Percentiles rank a stretch among this genome's conserved stretches.
Evolutionary conservation across 352 stramenopile species (phyloP).

Genomic region (Phytophthora boehmeriae): DNA sequence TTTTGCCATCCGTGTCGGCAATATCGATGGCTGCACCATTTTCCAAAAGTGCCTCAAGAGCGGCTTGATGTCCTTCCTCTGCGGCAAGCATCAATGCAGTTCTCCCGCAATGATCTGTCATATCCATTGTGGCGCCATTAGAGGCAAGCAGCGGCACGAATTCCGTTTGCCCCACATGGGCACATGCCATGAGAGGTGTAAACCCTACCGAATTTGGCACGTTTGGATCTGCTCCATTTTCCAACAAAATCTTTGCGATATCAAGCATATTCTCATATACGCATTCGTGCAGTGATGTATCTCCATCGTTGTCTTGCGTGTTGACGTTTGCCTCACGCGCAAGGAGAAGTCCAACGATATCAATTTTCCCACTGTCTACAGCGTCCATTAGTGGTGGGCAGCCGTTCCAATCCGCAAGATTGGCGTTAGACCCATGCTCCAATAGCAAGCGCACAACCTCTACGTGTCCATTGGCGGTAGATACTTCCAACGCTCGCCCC

Average conservation of each 20-base stretch:
- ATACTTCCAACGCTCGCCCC: not conserved
- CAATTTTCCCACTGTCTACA: not conserved
- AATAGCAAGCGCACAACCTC: conserved; percentile 8
- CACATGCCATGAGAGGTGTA: conserved; percentile 5
- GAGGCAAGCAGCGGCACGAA: conserved; percentile 4
- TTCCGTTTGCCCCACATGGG: not conserved
- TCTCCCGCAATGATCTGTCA: not conserved
- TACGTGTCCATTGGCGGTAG: not conserved
- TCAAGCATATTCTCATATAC: not conserved
- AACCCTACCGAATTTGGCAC: not conserved
- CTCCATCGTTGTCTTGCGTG: conserved; percentile 2
- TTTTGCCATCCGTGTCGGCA: not conserved
- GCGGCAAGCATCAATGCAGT: conserved; percentile 6
- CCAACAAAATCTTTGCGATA: not conserved
- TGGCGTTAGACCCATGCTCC: not conserved
- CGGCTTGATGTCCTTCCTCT: conserved; percentile 2
- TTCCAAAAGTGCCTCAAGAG: conserved; percentile 2
- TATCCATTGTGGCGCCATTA: not conserved
- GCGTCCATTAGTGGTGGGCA: not conserved
- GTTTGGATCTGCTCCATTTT: not conserved
- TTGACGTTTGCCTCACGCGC: conserved; percentile 1
- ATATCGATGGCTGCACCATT: conserved; percentile 1
- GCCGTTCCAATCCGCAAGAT: not conserved
- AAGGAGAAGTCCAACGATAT: not conserved
- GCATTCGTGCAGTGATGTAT: not conserved